Percentiles rank a stretch among this genome's conserved stretches.
These are phyloP conservation scores for Rhamnella rubrinervis DNA, from an alignment of 331 rosid genomes.

Conservation along the genomic window DNA sequence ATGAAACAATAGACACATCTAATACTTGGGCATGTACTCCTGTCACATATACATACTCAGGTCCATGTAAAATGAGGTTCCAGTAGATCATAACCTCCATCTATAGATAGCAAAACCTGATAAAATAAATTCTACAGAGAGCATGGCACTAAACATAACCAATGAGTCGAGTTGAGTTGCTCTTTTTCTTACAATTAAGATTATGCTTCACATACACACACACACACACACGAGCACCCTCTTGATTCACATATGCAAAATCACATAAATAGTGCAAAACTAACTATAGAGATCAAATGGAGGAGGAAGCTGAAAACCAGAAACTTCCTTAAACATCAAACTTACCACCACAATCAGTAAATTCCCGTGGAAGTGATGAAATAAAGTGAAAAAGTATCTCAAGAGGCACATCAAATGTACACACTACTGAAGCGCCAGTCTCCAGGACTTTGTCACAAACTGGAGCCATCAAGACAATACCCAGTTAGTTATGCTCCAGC, in stretches of 20 bases:
- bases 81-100: too few relatives aligned
- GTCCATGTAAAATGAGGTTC: too few relatives aligned
- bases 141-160: too few relatives aligned
- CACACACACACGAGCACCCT: neutral
- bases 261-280: neutral
- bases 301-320: neutral
- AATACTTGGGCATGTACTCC: too few relatives aligned
- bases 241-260: neutral
- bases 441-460: constrained; percentile 76
- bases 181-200: too few relatives aligned
- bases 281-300: neutral
- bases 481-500: constrained; percentile 21
- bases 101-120: too few relatives aligned
- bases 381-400: constrained; percentile 70
- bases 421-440: constrained; percentile 73
- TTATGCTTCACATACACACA: neutral
- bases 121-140: too few relatives aligned
- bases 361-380: constrained; percentile 81
- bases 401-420: constrained; percentile 64
- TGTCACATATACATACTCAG: too few relatives aligned
- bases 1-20: too few relatives aligned
- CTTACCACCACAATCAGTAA: constrained; percentile 78
- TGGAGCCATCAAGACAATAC: constrained; percentile 34
- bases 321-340: constrained; percentile 11
- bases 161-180: too few relatives aligned